phyloP scores from a whole-genome alignment of 345 rosid genomes.

The Eucalyptus coolabah region DNA sequence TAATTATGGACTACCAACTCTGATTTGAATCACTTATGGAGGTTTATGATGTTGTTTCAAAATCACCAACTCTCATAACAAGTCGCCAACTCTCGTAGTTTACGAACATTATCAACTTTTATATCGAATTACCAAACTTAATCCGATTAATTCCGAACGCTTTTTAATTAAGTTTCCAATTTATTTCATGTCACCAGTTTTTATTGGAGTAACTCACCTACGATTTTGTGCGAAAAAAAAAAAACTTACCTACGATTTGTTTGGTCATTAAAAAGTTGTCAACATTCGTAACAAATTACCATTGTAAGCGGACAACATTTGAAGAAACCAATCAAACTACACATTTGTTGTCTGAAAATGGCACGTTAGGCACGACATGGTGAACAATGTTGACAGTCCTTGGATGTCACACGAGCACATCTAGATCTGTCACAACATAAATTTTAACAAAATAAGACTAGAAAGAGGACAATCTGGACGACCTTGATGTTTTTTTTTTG shows the following conservation, averaged over 20 bases:
- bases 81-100: background rate
- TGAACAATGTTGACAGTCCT: background rate
- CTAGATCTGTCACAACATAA: background rate
- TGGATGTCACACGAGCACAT: background rate
- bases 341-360: background rate
- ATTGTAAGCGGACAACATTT: background rate
- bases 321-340: background rate
- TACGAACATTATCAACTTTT: background rate
- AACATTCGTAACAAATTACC: background rate
- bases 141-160: background rate
- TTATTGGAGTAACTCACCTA: background rate
- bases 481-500: background rate
- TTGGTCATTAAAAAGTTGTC: background rate
- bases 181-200: background rate
- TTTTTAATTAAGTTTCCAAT: background rate
- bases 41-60: background rate
- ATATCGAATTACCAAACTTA: background rate
- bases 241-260: background rate
- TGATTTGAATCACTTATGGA: background rate
- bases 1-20: background rate
- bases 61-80: background rate
- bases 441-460: background rate
- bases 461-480: background rate
- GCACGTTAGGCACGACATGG: background rate
- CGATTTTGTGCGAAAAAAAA: too few relatives aligned